Conservation (phyloP, 169 alveolate genomes). For the Plasmodium cynomolgi region DNA sequence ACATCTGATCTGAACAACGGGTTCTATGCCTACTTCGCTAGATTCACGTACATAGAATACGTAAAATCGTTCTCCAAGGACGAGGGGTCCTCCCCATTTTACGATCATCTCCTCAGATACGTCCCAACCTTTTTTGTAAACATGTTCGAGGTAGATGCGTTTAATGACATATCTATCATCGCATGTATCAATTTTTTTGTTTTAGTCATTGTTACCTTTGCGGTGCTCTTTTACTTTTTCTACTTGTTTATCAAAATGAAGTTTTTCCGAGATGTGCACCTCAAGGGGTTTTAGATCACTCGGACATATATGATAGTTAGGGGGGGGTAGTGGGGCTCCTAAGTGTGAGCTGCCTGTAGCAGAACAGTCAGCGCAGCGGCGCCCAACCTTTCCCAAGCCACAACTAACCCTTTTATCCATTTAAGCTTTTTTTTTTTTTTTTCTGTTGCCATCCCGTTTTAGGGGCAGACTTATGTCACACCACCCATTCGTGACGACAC, state of each 20-base stretch:
- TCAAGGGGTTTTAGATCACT: slow-evolving; percentile 12
- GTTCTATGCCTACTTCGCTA: slow-evolving; percentile 54
- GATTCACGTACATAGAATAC: slow-evolving; percentile 57
- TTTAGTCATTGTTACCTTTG: slow-evolving; percentile 20
- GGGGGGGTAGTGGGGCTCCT: neutral
- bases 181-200: slow-evolving; percentile 44
- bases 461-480: neutral
- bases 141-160: slow-evolving; percentile 27
- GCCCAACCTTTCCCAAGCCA: neutral
- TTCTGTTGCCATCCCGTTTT: neutral
- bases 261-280: slow-evolving; percentile 2
- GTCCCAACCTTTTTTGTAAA: slow-evolving; percentile 28
- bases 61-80: slow-evolving; percentile 47
- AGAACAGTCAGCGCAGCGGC: neutral
- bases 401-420: neutral
- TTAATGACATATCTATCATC: slow-evolving; percentile 37
- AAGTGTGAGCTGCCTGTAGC: neutral
- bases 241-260: slow-evolving; percentile 24
- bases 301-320: neutral
- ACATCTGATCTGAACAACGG: slow-evolving; percentile 55
- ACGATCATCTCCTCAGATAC: slow-evolving; percentile 17
- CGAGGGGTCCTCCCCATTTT: slow-evolving; percentile 13
- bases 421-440: neutral
- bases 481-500: neutral
- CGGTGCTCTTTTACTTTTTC: slow-evolving; percentile 28